These are phyloP conservation scores for Inosperma sp. DNA, from an alignment of 768 basidiomycete species.

Conservation along the genomic window DNA sequence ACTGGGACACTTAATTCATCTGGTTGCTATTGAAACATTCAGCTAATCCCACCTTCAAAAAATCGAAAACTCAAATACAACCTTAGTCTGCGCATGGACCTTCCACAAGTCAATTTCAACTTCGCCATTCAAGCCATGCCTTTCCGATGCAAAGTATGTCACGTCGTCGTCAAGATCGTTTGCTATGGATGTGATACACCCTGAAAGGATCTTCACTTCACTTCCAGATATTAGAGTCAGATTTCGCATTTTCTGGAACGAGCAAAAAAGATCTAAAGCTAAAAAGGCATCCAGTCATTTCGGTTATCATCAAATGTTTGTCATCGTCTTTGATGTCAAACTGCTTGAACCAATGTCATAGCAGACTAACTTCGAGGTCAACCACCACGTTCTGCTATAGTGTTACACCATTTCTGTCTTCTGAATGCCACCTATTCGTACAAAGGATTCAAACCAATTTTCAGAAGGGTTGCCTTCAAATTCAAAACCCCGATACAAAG, in stretches of 20 bases:
- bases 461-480: constrained; percentile 28
- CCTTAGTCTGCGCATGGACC: constrained; percentile 23
- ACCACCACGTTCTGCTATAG: too few species aligned
- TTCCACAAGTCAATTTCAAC: constrained; percentile 60
- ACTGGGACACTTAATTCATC: constrained; percentile 23
- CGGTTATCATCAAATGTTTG: too few species aligned
- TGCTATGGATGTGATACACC: constrained; percentile 43
- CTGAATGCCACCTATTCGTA: constrained; percentile 27
- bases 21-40: constrained; percentile 12
- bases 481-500: constrained; percentile 16
- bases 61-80: constrained; percentile 10
- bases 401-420: too few species aligned
- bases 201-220: constrained; percentile 15
- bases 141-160: constrained; percentile 56
- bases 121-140: constrained; percentile 40
- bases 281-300: too few species aligned
- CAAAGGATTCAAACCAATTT: constrained; percentile 16
- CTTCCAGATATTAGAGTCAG: constrained; percentile 40
- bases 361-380: too few species aligned
- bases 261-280: not conserved
- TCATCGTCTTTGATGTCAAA: too few species aligned
- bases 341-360: too few species aligned
- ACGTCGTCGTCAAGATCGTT: constrained; percentile 63
- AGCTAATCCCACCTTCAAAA: not conserved
- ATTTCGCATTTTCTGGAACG: constrained; percentile 47